Conservation (phyloP, 805 yeast species). For the Saccharomycopsis schoenii region DNA sequence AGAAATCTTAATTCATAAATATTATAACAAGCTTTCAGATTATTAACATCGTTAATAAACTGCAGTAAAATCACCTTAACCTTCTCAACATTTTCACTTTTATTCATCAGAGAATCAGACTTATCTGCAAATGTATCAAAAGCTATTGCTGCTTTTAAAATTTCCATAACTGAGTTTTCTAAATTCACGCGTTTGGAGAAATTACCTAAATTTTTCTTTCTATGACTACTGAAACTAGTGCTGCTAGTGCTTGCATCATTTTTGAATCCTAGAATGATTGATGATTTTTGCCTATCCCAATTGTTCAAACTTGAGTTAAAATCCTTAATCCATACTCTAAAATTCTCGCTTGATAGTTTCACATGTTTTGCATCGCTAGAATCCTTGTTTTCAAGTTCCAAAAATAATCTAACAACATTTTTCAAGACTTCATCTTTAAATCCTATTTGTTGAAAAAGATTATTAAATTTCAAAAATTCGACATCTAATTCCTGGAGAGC, state of each 20-base stretch:
- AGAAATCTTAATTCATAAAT: constrained; percentile 12
- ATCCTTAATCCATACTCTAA: constrained; percentile 1
- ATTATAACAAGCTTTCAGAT: constrained; percentile 2
- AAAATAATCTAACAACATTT: not conserved
- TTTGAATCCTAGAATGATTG: constrained; percentile 1
- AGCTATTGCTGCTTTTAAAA: constrained; percentile 1
- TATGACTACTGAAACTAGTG: not conserved
- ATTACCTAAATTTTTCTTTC: not conserved
- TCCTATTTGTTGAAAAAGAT: not conserved
- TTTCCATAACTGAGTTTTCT: not conserved
- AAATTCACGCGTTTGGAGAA: not conserved
- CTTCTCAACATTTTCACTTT: not conserved
- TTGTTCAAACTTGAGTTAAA: constrained; percentile 5
- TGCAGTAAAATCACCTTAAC: not conserved
- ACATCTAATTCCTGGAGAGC: constrained; percentile 3
- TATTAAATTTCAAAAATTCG: constrained; percentile 1
- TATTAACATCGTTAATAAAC: constrained; percentile 1
- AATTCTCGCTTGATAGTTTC: not conserved
- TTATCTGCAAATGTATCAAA: not conserved
- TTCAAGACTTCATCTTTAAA: not conserved
- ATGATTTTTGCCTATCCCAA: constrained; percentile 12
- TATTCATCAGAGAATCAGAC: not conserved
- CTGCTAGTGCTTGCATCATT: not conserved
- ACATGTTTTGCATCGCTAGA: not conserved
- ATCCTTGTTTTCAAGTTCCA: constrained; percentile 5